These are phyloP conservation scores for Cyclanthera cordifolia DNA, from an alignment of 306 rosid genomes.

Conservation along the genomic window DNA sequence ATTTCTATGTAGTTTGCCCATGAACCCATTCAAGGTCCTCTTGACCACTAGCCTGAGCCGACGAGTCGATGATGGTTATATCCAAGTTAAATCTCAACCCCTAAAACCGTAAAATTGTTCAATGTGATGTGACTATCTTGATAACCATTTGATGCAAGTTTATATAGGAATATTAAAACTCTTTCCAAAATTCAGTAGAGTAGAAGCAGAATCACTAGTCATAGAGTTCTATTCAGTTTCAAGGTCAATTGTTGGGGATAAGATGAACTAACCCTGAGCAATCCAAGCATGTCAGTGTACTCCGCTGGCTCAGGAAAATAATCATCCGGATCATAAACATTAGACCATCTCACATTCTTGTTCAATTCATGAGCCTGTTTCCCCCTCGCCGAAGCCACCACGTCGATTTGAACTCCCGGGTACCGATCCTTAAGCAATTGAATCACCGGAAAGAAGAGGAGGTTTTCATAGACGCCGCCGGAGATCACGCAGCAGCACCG, in stretches of 20 bases:
- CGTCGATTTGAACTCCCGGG: conserved; percentile 72
- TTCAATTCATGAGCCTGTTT: conserved; percentile 68
- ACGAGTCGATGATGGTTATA: too few species aligned
- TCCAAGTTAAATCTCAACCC: background rate
- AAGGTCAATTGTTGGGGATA: background rate
- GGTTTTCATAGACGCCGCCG: conserved; percentile 79
- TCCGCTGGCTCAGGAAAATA: conserved; percentile 64
- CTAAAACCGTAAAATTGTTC: background rate
- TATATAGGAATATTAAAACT: background rate
- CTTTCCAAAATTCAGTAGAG: background rate
- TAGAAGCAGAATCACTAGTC: conserved; percentile 1
- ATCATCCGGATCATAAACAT: conserved; percentile 62
- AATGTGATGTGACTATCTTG: background rate
- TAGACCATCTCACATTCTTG: conserved; percentile 77
- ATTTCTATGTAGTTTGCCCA: too few species aligned
- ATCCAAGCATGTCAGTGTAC: conserved; percentile 67
- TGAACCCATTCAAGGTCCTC: too few species aligned
- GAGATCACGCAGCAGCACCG: conserved; percentile 68
- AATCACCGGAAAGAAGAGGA: conserved; percentile 61
- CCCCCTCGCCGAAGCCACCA: conserved; percentile 52
- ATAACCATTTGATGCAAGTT: background rate
- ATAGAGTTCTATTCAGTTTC: background rate
- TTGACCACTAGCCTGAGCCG: too few species aligned
- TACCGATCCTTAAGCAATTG: conserved; percentile 70
- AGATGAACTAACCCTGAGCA: conserved; percentile 45